Evolutionary conservation across 2,329 filamentous ascomycete genomes (phyloP).

Genomic region (Penicillium sp.): DNA sequence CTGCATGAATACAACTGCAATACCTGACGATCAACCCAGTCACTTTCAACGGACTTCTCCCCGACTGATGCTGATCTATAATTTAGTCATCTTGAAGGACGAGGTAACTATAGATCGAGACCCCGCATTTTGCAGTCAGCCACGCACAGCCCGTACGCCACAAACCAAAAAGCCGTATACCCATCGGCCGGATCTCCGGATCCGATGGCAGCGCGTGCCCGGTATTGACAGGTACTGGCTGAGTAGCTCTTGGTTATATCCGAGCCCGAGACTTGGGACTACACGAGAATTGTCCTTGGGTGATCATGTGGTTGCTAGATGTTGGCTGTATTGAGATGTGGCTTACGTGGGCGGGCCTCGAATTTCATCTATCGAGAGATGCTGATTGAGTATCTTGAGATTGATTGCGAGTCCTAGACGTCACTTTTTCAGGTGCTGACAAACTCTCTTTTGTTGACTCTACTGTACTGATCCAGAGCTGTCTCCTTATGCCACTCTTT

Average conservation of each 20-base stretch:
- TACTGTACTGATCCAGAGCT: background rate
- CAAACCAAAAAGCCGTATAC: constrained; percentile 5
- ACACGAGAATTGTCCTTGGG: background rate
- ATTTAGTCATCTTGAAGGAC: constrained; percentile 2
- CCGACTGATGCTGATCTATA: background rate
- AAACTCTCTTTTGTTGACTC: background rate
- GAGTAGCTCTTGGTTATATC: background rate
- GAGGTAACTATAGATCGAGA: constrained; percentile 14
- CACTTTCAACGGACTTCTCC: background rate
- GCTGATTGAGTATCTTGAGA: background rate
- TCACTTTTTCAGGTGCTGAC: background rate
- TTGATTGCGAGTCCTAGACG: background rate
- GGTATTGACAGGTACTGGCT: background rate
- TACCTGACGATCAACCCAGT: background rate
- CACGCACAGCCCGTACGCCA: background rate
- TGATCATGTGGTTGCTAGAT: constrained; percentile 4
- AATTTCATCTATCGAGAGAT: background rate
- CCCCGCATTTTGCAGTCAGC: constrained; percentile 1
- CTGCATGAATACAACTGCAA: background rate
- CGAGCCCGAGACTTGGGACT: background rate
- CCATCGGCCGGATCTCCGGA: constrained; percentile 2
- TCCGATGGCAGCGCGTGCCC: background rate
- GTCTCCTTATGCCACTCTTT: background rate
- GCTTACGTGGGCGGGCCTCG: background rate
- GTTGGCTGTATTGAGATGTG: background rate